Base-by-base conservation (phyloP, 768 basidiomycete species). In the Chalciporus pseudorubinellus region DNA sequence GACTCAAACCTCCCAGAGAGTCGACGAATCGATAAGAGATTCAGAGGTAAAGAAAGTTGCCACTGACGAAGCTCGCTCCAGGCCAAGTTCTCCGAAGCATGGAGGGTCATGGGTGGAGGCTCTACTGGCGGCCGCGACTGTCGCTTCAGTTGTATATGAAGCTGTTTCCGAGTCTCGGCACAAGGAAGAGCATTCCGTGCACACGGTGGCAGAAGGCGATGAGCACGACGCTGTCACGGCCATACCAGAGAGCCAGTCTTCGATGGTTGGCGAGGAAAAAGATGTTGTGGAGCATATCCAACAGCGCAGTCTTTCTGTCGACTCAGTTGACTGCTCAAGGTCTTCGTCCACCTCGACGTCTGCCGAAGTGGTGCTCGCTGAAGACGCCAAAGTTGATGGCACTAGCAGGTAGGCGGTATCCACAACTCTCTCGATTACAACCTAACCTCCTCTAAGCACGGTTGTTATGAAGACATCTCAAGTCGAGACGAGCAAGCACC, bases 61-160 rank as follows among this genome's bases (percentile, higher is more conserved):
- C 29, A 11, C 43, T 47, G 24, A 49, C 7, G 26, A 40, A 0
- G 19, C 31, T 28, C 5, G 6, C 12, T 28, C 45, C 31, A 34
- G 28, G 39, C 9, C 42, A 10, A 39, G 21, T 50, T 8, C 48
- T 31, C 31, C 56, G 3, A 52, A 54, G 29, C 29, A 54, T 24
- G 54, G 20, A 10, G 40, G 43, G 40, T 62, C 54, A 14, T 12
- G 52, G 6, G 34, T 59, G 9, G 59, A 62, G 28, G 22, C 45
- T 12, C 9, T 51, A 24, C 41, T 65, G 3, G 54, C 54, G 3
- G 6, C 48, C 10, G 62, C 52, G 0, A 44, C 34, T 5, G n/a
- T 62, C 19, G 54, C 54, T 2, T 52, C 63, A 6, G 33, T 41
- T 20, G 57, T 52, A 0, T 38, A 44, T 2, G 63, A 59, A 39